These are phyloP conservation scores for Xerocomellus intermedius DNA, from an alignment of 768 basidiomycete genomes.

Conservation along the genomic window DNA sequence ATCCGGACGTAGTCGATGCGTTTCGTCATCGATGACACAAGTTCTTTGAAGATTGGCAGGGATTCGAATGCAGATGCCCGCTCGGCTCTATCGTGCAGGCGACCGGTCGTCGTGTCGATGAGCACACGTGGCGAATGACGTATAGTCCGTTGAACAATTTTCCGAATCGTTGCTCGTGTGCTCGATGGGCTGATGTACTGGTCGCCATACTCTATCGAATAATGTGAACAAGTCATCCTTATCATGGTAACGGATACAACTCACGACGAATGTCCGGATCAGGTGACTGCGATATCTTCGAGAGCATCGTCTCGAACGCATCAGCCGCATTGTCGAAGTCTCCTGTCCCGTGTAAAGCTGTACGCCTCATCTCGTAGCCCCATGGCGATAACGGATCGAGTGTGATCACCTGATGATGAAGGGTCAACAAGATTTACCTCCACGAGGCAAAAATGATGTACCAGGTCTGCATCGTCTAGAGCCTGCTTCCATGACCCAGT, in stretches of 20 bases:
- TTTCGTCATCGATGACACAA: neutral
- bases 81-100: neutral
- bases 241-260: neutral
- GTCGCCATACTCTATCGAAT: too few relatives aligned
- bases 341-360: neutral
- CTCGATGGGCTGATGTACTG: neutral
- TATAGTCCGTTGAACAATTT: neutral
- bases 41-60: too few relatives aligned
- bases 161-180: neutral
- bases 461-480: neutral
- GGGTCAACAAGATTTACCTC: too few relatives aligned
- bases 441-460: too few relatives aligned
- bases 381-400: neutral
- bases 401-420: neutral
- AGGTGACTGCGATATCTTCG: neutral
- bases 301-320: neutral
- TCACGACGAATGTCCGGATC: neutral
- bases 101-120: neutral
- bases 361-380: neutral
- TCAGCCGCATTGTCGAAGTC: neutral
- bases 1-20: neutral
- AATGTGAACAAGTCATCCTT: too few relatives aligned
- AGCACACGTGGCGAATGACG: neutral
- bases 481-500: neutral
- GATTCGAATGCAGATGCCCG: neutral